Percentiles rank a stretch among this genome's conserved stretches.
phyloP scores from a whole-genome alignment of 2,329 filamentous ascomycete species.

The Fusarium setosum region DNA sequence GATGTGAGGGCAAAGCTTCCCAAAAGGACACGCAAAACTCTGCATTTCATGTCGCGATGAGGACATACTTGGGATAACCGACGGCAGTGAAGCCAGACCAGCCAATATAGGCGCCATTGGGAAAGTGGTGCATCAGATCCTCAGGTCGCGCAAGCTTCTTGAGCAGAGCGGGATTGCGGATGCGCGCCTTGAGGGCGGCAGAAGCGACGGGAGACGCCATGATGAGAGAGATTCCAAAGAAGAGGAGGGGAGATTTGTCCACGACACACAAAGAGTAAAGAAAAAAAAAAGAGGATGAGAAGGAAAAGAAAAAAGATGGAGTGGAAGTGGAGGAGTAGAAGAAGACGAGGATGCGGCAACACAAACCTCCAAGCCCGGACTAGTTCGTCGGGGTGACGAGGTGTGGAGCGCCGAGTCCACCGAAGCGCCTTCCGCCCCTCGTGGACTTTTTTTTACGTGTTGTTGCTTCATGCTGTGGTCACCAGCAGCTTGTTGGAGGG shows the following conservation, averaged over 20 bases:
- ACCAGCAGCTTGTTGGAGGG: constrained; percentile 12
- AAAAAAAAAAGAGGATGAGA: constrained; percentile 5
- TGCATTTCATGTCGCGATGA: not conserved
- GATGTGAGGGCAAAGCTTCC: not conserved
- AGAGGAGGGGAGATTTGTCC: constrained; percentile 36
- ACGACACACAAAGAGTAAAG: constrained; percentile 6
- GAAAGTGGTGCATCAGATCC: constrained; percentile 84
- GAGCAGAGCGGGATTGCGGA: constrained; percentile 80
- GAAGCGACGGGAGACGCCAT: constrained; percentile 71
- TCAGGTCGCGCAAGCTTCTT: constrained; percentile 83
- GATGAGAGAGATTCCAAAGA: constrained; percentile 9
- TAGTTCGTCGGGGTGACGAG: constrained; percentile 39
- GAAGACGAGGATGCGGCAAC: constrained; percentile 18
- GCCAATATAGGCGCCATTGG: constrained; percentile 86
- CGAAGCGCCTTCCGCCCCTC: constrained; percentile 18
- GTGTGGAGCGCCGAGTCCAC: constrained; percentile 34
- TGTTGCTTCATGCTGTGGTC: constrained; percentile 2
- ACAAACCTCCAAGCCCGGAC: constrained; percentile 23
- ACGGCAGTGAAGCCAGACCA: constrained; percentile 95
- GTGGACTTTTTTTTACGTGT: not conserved
- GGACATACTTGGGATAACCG: constrained; percentile 79
- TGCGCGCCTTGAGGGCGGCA: constrained; percentile 79
- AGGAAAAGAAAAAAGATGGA: constrained; percentile 14
- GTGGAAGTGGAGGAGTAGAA: constrained; percentile 14
- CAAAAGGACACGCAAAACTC: not conserved